Conservation (phyloP, 2,329 filamentous ascomycete species). For the Byssochlamys sp. region DNA sequence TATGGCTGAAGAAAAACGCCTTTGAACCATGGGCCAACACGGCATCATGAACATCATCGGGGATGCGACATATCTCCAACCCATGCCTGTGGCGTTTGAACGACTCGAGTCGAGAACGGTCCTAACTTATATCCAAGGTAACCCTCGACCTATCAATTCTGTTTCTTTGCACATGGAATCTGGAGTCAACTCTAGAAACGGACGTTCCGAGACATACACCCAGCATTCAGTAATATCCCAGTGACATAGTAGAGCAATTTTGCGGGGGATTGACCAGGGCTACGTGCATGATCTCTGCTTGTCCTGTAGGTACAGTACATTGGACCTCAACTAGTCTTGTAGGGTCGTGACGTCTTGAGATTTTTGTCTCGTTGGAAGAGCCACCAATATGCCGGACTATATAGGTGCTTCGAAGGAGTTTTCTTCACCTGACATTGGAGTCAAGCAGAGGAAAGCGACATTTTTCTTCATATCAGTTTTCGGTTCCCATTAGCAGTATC, state of each 20-base stretch:
- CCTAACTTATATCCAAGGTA: neutral
- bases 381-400: neutral
- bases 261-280: neutral
- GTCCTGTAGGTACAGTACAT: neutral
- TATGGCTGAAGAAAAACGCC: neutral
- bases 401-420: neutral
- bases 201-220: neutral
- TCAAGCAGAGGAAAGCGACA: neutral
- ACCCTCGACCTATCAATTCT: neutral
- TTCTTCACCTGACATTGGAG: neutral
- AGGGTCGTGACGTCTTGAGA: neutral
- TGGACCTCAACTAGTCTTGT: neutral
- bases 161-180: neutral
- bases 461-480: neutral
- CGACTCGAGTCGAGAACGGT: neutral
- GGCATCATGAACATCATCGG: neutral
- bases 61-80: neutral
- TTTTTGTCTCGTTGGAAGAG: neutral
- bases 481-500: neutral
- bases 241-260: neutral
- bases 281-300: neutral
- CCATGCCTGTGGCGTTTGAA: neutral
- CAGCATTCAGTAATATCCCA: neutral
- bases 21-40: neutral
- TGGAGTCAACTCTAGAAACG: neutral